Evolutionary conservation across 2,329 filamentous ascomycete species (phyloP), one percentile per base, ranked within the genome.

Genomic region (Phoma sp.): DNA sequence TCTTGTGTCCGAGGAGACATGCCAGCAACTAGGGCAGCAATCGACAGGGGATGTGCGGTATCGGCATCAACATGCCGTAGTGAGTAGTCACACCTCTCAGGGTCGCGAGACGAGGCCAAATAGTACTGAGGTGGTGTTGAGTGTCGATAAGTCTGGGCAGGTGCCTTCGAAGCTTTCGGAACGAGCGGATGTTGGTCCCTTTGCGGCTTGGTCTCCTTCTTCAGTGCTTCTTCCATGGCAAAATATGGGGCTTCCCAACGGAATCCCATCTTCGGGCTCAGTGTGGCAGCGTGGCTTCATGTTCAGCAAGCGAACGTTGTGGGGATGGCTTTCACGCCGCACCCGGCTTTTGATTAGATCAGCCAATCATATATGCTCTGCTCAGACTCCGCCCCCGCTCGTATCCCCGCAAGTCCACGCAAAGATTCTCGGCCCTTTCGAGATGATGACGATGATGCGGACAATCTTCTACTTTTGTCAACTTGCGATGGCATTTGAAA

Each of bases 361-460:
- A 11, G 24, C 51, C 39, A 54, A 44, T 54, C 23, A 36, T 8
- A 32, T 7, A 10, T 8, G n/a, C 3, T 41, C 35, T 45, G 40
- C 30, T 22, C 32, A 10, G 27, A 23, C 35, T 45, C 44, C 44
- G 51, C 45, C 51, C 47, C 51, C 45, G 41, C 51, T 37, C 18
- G 5, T 24, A 48, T 54, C 51, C 51, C 51, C 51, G 45, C 51
- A 49, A 48, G 22, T 39, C 33, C 14, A 36, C 45, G 51, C 45
- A 49, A 36, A 49, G 51, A 40, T 54, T 54, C 51, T 49, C 51
- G 51, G 51, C 22, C 14, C 29, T 44, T 54, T 41, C 9, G 23
- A 22, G 30, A 18, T 13, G 23, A 54, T 49, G 45, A 54, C 45
- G 51, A 44, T 40, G 40, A 18, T 32, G 51, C 51, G 51, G 51